Base-by-base conservation (phyloP, 2,329 filamentous ascomycete genomes). In the Sarocladium kiliense region DNA sequence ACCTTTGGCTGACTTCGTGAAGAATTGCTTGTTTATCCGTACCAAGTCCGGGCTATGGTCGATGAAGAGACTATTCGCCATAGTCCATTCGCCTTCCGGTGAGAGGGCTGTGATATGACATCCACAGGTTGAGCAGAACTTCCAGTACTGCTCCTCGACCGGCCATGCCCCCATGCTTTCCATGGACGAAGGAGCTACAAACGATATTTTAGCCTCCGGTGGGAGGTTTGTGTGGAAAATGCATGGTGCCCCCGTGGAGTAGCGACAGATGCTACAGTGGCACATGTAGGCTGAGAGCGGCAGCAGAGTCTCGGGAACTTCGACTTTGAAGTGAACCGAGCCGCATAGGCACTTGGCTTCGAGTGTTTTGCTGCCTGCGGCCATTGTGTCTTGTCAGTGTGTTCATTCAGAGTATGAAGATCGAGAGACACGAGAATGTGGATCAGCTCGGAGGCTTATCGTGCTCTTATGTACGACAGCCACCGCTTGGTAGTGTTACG, bases 121-220 rank as follows among this genome's bases (percentile, higher is more conserved):
- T 50, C 76, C 74, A 55, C 76, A 78, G 0, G 71, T 73, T 12
- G 65, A 68, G 64, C 76, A 79, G 57, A 77, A 78, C 57, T 72
- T 67, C 56, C 71, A 72, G 18, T 66, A 66, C n/a, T 63, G 65
- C 6, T 59, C 32, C 3, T 62, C 54, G 32, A 71, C 63, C n/a
- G 62, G 56, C 58, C 76, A 77, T 6, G 64, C 59, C 1, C 69
- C 70, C 56, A 77, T 58, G n/a, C 66, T 70, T 6, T 57, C 59
- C 41, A 66, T 60, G 1, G 64, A 69, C 0, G 73, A 77, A 1
- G 73, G 72, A 1, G 68, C 63, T 49, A 75, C 63, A 61, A 75
- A 78, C 4, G 64, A 64, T 3, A 72, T 74, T 16, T 59, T 58
- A 6, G 73, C 51, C 3, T 66, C 69, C 2, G 57, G 44, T 0